Conservation (phyloP, 2,329 filamentous ascomycete species). For the Trichoderma guizhouense region DNA sequence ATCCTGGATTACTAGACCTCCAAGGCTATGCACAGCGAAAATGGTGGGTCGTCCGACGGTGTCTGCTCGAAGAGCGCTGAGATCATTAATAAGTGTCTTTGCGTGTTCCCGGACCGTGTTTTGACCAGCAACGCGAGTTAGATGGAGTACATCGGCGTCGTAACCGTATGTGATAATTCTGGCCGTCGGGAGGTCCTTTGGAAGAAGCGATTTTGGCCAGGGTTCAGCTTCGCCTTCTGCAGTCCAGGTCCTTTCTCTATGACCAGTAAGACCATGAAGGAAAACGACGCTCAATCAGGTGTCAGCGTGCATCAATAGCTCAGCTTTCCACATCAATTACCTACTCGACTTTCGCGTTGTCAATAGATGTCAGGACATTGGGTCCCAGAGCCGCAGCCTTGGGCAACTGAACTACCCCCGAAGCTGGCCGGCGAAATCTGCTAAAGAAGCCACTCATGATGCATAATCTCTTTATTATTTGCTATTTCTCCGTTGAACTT, state of each 20-base stretch:
- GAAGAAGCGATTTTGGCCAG: background rate
- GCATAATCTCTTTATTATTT: background rate
- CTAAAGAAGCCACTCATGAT: too few relatives aligned
- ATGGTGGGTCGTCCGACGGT: too few relatives aligned
- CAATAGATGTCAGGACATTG: background rate
- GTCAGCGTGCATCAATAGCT: background rate
- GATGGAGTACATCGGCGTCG: background rate
- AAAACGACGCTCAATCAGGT: background rate
- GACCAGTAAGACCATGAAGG: background rate
- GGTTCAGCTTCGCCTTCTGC: too few relatives aligned
- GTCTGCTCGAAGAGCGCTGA: too few relatives aligned
- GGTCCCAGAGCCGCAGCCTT: background rate
- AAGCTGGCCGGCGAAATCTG: too few relatives aligned
- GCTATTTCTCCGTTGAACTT: background rate
- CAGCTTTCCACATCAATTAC: background rate
- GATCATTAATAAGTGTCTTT: background rate
- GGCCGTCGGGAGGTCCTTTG: background rate
- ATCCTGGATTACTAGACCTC: too few relatives aligned
- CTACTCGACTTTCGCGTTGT: background rate
- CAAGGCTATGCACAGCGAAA: too few relatives aligned
- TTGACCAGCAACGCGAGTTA: background rate
- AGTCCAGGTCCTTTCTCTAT: background rate
- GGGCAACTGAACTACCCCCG: too few relatives aligned
- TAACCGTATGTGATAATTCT: background rate
- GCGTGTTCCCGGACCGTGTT: background rate